A percentile compares a stretch with the other conserved stretches of the same genome.
phyloP scores from a whole-genome alignment of 345 rosid species.

The Chamaenerion angustifolium region DNA sequence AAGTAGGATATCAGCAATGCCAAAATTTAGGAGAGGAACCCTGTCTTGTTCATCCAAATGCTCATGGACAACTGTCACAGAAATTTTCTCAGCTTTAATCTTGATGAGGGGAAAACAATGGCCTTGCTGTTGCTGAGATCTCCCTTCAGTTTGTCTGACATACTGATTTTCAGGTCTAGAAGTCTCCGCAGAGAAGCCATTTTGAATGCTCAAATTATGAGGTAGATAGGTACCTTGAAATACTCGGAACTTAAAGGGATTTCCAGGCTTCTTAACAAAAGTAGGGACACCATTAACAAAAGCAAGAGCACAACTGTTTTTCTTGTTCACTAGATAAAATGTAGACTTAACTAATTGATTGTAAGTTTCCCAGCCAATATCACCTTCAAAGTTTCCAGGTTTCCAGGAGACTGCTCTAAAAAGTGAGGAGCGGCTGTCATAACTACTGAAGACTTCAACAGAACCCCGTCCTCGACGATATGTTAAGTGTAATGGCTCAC shows the following conservation, averaged over 20 bases:
- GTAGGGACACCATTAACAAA: slow-evolving; percentile 61
- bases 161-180: slow-evolving; percentile 12
- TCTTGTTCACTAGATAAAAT: slow-evolving; percentile 72
- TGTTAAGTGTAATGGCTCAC: slow-evolving; percentile 56
- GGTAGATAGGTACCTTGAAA: slow-evolving; percentile 24
- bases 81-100: slow-evolving; percentile 32
- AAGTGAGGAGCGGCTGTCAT: slow-evolving; percentile 44
- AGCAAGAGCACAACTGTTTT: slow-evolving; percentile 70
- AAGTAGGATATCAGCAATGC: slow-evolving; percentile 32
- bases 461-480: slow-evolving; percentile 49
- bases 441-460: slow-evolving; percentile 52
- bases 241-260: slow-evolving; percentile 77
- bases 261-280: slow-evolving; percentile 87
- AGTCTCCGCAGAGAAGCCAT: slow-evolving; percentile 13
- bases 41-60: slow-evolving; percentile 49
- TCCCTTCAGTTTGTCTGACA: slow-evolving; percentile 18
- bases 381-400: slow-evolving; percentile 39
- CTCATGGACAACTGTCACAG: slow-evolving; percentile 71
- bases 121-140: slow-evolving; percentile 25
- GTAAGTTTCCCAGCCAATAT: slow-evolving; percentile 48
- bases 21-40: slow-evolving; percentile 56
- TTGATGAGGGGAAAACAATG: slow-evolving; percentile 37
- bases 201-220: slow-evolving; percentile 16
- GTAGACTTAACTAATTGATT: slow-evolving; percentile 41
- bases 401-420: slow-evolving; percentile 45